Conservation (phyloP, 768 basidiomycete species). For the Terana coerulea region DNA sequence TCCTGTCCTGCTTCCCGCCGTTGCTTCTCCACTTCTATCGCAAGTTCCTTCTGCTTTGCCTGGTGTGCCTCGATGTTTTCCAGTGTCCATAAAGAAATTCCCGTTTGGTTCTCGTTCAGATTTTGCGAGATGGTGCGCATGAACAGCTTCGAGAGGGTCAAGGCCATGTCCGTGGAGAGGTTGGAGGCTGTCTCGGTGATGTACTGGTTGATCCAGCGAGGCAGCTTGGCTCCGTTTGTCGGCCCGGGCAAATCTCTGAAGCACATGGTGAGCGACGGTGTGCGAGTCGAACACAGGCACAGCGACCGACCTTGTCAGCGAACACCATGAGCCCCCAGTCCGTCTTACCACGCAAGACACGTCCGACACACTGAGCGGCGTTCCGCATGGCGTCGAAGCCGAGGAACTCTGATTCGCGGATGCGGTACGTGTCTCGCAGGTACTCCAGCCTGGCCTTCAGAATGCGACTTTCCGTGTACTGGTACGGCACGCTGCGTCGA, state of each 20-base stretch:
- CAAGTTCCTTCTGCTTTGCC: constrained; percentile 69
- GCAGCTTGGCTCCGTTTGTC: constrained; percentile 95
- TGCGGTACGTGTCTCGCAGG: constrained; percentile 95
- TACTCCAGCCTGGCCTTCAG: constrained; percentile 96
- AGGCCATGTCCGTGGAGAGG: constrained; percentile 96
- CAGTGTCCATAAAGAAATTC: constrained; percentile 91
- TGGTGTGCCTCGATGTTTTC: constrained; percentile 89
- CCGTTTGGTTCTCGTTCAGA: constrained; percentile 93
- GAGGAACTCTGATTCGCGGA: constrained; percentile 96
- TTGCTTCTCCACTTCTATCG: constrained; percentile 42
- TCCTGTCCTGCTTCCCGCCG: constrained; percentile 20
- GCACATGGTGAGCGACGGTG: background rate
- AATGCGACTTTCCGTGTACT: constrained; percentile 98
- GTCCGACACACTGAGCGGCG: constrained; percentile 98
- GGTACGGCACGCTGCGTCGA: constrained; percentile 76
- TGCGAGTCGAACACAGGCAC: background rate
- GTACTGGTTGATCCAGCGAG: constrained; percentile 98
- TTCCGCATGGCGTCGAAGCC: constrained; percentile 99
- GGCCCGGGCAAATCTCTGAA: constrained; percentile 83
- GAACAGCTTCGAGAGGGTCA: constrained; percentile 92
- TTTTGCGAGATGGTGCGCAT: constrained; percentile 99
- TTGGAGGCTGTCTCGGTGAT: constrained; percentile 99
- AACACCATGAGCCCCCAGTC: constrained; percentile 99
- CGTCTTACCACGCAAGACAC: constrained; percentile 95
- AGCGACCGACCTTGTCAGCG: constrained; percentile 82